Base-by-base conservation (phyloP, 768 basidiomycete species). In the Russula lepida region DNA sequence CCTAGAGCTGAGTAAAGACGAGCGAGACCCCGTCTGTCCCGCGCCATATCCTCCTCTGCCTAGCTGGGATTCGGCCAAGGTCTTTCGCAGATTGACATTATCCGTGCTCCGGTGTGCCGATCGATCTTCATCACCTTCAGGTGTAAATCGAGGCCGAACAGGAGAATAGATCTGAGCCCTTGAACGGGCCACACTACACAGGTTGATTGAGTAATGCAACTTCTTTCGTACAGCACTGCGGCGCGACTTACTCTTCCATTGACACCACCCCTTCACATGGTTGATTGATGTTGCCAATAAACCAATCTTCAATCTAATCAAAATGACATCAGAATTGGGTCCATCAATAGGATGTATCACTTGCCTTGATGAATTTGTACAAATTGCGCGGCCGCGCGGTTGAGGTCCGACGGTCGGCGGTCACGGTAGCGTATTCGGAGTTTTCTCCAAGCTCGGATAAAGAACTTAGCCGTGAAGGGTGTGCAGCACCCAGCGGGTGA, bases 91-190 rank as follows among this genome's bases (percentile, higher is more conserved):
- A 1, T 90, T 92, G 68, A 93, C 81, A 73, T 91, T 91, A 76
- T 93, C 91, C 32, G 91, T 91, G 30, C 91, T 90, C 89, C 90
- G 92, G 69, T 92, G 90, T 89, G 30, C 89, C 88, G 21, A 68
- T 23, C 76, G 76, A 21, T 76, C 74, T 30, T 82, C 78, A 60
- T 85, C 79, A 52, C 85, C 85, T 58, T 84, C 82, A 25, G 85
- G 85, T 67, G 86, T 75, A 37, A 87, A 85, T 32, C 78, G 77
- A n/a, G 90, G 85, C 67, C 84, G 82, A 4, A 79, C 77, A 60
- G 81, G 71, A 39, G 74, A 78, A 65, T 76, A 77, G 6, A 81
- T 82, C 67, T 86, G 82, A 32, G 77, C 78, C 59, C 88, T 81
- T 52, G 88, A 84, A 47, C 86, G 83, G 19, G 81, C 88, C 62